A percentile compares a stretch with the other conserved stretches of the same genome.
Evolutionary conservation across 208 protist species (phyloP).

Genomic region (Leptomonas pyrrhocoris): DNA sequence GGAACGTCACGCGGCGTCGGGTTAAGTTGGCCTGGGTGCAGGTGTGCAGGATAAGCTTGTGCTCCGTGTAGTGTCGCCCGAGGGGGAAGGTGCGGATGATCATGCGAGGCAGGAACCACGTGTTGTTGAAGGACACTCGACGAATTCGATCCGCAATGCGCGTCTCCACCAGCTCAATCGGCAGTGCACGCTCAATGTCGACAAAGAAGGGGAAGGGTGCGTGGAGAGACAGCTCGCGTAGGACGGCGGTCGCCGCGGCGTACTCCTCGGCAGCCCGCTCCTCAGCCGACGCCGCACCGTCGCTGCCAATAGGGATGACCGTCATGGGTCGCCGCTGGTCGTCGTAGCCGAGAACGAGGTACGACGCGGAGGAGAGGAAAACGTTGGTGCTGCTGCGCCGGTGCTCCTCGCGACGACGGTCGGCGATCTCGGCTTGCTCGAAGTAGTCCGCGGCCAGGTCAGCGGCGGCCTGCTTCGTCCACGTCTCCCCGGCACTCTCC

Average conservation of each 20-base stretch:
- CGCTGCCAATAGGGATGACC: constrained; percentile 61
- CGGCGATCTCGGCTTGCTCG: constrained; percentile 51
- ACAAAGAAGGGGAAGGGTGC: constrained; percentile 84
- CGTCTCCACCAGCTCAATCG: constrained; percentile 63
- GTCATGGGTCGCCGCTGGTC: constrained; percentile 83
- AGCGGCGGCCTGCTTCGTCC: constrained; percentile 51
- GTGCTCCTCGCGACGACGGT: constrained; percentile 32
- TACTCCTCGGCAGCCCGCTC: constrained; percentile 60
- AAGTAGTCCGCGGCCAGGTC: constrained; percentile 68
- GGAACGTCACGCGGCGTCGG: constrained; percentile 81
- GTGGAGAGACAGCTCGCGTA: constrained; percentile 67
- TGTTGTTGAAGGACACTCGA: constrained; percentile 81
- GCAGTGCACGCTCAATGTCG: constrained; percentile 67
- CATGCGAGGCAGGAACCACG: constrained; percentile 78
- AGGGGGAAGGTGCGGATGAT: constrained; percentile 86
- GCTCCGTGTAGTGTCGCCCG: constrained; percentile 74
- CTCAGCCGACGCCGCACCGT: constrained; percentile 21
- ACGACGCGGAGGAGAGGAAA: constrained; percentile 79
- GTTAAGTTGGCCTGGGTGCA: constrained; percentile 85
- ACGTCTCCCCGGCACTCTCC: constrained; percentile 31
- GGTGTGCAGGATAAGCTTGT: constrained; percentile 78
- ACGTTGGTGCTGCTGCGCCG: constrained; percentile 50
- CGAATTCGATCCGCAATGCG: constrained; percentile 83
- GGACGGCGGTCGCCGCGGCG: constrained; percentile 51
- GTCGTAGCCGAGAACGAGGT: constrained; percentile 71